A percentile compares a stretch with the other conserved stretches of the same genome.
phyloP scores from a whole-genome alignment of 202 grass and related monocot species.

The Elaeis oleifera region DNA sequence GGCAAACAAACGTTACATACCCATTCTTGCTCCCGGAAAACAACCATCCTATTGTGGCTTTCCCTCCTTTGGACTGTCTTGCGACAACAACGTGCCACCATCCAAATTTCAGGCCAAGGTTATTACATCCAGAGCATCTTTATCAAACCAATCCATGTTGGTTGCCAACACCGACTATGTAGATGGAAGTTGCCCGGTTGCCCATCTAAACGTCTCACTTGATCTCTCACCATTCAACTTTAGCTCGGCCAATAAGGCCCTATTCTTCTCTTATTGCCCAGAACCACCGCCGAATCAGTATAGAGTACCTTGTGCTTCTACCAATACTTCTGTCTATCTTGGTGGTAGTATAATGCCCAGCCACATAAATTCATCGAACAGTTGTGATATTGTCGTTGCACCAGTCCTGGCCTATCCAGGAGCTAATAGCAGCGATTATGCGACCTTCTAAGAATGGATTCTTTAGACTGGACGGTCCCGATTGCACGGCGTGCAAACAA shows the following conservation, averaged over 20 bases:
- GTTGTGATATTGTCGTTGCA: slow-evolving; percentile 22
- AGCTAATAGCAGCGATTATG: slow-evolving; percentile 2
- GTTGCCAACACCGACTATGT: slow-evolving; percentile 3
- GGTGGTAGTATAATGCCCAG: no score
- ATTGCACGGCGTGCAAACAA: slow-evolving; percentile 21
- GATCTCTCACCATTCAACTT: no score
- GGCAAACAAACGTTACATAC: slow-evolving; percentile 27
- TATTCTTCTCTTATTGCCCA: no score
- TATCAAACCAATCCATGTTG: slow-evolving; percentile 27
- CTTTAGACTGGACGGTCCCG: slow-evolving; percentile 31
- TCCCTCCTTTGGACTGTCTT: slow-evolving; percentile 31
- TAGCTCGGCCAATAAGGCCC: no score
- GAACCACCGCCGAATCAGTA: no score
- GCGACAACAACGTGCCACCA: background rate
- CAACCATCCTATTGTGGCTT: slow-evolving; percentile 24
- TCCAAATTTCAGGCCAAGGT: background rate
- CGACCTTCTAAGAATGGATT: slow-evolving; percentile 30
- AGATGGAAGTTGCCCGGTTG: background rate
- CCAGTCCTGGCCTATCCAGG: slow-evolving; percentile 23
- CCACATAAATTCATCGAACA: no score
- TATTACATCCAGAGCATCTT: slow-evolving; percentile 33
- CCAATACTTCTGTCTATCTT: no score
- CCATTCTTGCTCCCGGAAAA: slow-evolving; percentile 36
- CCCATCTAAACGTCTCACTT: no score
- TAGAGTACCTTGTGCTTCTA: no score